Evolutionary conservation across 306 rosid species (phyloP).

Genomic region (Pyrus communis): DNA sequence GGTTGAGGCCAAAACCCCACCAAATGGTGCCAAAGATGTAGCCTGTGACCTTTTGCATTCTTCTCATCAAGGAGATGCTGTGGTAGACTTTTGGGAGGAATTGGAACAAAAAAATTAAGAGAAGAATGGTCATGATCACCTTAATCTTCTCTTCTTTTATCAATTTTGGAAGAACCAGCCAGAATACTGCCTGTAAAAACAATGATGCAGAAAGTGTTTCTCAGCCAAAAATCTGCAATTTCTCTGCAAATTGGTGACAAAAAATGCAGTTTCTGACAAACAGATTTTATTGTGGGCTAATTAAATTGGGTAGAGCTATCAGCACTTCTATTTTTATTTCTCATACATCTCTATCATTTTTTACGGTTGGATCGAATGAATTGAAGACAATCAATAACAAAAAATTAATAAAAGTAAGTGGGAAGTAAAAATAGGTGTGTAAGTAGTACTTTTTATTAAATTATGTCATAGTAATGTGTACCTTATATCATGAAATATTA

Average conservation of each 20-base stretch:
- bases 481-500: no score
- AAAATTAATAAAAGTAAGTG: no score
- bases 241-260: neutral
- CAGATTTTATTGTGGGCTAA: neutral
- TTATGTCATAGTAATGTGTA: no score
- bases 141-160: constrained; percentile 85
- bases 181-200: constrained; percentile 72
- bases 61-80: constrained; percentile 81
- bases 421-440: no score
- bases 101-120: constrained; percentile 79
- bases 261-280: neutral
- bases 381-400: no score
- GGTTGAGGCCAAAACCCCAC: constrained; percentile 99
- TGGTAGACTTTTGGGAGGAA: constrained; percentile 96
- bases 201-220: neutral
- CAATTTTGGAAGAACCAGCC: constrained; percentile 79
- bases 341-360: no score
- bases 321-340: no score
- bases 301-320: no score
- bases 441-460: no score
- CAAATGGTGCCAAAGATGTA: constrained; percentile 97
- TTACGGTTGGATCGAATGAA: no score
- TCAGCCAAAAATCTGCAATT: neutral
- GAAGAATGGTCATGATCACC: constrained; percentile 81
- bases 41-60: constrained; percentile 97